Conservation (phyloP, 2,329 filamentous ascomycete species). For the Curvularia sp. region DNA sequence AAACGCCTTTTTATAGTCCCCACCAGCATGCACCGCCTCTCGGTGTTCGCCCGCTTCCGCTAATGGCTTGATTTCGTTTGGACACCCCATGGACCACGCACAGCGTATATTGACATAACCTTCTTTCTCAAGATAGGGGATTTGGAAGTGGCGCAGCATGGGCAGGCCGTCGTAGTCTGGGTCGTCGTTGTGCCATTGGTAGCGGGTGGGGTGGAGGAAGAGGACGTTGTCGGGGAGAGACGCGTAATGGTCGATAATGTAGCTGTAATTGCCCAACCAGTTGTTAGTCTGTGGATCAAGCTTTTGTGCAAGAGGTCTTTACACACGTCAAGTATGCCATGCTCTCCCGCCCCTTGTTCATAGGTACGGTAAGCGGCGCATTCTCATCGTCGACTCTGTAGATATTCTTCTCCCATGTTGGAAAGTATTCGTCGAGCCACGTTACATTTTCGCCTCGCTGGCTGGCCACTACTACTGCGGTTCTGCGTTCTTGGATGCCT, state of each 20-base stretch:
- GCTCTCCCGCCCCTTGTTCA: conserved; percentile 58
- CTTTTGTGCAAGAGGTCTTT: not conserved
- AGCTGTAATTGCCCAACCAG: conserved; percentile 33
- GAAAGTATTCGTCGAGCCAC: conserved; percentile 51
- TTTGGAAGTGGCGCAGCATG: conserved; percentile 57
- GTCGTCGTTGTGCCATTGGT: conserved; percentile 61
- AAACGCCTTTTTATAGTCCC: conserved; percentile 58
- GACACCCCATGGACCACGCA: conserved; percentile 61
- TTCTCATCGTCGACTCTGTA: conserved; percentile 53
- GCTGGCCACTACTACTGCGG: conserved; percentile 50
- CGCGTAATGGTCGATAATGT: conserved; percentile 53
- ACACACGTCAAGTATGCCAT: conserved; percentile 59
- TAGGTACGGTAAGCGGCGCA: conserved; percentile 52
- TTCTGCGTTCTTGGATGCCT: conserved; percentile 26
- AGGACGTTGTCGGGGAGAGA: conserved; percentile 51
- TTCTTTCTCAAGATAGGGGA: conserved; percentile 56
- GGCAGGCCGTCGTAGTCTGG: conserved; percentile 60
- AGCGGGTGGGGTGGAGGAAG: conserved; percentile 53
- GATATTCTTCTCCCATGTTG: conserved; percentile 50
- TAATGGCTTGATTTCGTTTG: conserved; percentile 58
- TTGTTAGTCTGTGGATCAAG: conserved; percentile 7
- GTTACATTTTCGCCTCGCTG: conserved; percentile 49
- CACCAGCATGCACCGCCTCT: conserved; percentile 56
- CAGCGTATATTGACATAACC: conserved; percentile 64
- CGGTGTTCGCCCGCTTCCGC: conserved; percentile 51